These are phyloP conservation scores for Myrmaecium sp. DNA, from an alignment of 2,329 filamentous ascomycete species.

Conservation along the genomic window DNA sequence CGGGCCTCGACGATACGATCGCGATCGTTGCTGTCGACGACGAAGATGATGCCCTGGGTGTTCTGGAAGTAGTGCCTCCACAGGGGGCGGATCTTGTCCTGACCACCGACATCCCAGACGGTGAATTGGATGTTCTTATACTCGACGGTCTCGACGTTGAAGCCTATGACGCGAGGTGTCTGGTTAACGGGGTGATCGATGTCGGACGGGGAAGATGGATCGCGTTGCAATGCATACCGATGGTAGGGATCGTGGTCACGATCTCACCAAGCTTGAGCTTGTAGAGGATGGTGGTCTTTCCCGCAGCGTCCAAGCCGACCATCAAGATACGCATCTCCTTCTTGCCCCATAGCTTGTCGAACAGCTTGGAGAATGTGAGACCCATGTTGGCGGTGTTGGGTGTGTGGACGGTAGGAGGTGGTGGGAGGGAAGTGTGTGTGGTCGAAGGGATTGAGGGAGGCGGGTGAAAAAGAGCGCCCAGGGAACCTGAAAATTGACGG, in stretches of 20 bases:
- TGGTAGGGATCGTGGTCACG: conserved; percentile 94
- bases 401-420: too few relatives aligned
- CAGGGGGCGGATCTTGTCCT: conserved; percentile 94
- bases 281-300: conserved; percentile 98
- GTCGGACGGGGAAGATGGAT: background rate
- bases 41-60: conserved; percentile 96
- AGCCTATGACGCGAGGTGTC: conserved; percentile 33
- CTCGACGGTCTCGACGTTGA: conserved; percentile 97
- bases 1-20: conserved; percentile 83
- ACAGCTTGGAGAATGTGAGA: conserved; percentile 83
- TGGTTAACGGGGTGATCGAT: background rate
- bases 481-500: too few relatives aligned
- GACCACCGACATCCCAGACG: conserved; percentile 95
- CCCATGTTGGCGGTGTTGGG: conserved; percentile 55
- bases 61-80: conserved; percentile 97
- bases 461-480: too few relatives aligned
- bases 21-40: conserved; percentile 89
- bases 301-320: conserved; percentile 92
- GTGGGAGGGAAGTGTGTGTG: too few relatives aligned
- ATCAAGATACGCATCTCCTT: conserved; percentile 99
- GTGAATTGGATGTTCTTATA: conserved; percentile 99
- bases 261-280: conserved; percentile 98
- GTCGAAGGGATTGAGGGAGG: too few relatives aligned
- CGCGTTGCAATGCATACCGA: conserved; percentile 35
- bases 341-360: conserved; percentile 97